These are phyloP conservation scores for Mycena alexandri DNA, from an alignment of 768 basidiomycete genomes.

Conservation along the genomic window DNA sequence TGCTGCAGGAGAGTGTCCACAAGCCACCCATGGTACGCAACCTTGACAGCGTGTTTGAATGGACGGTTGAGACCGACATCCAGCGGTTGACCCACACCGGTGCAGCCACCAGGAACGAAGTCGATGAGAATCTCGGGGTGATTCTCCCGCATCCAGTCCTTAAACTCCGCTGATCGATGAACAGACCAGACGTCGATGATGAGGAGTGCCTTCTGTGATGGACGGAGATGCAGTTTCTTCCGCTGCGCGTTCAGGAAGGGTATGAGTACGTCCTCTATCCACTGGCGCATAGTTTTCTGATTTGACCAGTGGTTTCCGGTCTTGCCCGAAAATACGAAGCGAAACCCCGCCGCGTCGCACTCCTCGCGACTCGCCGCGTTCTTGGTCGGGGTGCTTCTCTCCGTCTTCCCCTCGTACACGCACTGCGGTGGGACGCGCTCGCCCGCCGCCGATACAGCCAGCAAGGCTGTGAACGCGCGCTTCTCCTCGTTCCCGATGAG, in stretches of 20 bases:
- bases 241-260: slow-evolving; percentile 35
- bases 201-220: slow-evolving; percentile 37
- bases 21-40: slow-evolving; percentile 18
- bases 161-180: slow-evolving; percentile 46
- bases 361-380: neutral
- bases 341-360: slow-evolving; percentile 29
- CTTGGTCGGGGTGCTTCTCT: slow-evolving; percentile 26
- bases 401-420: slow-evolving; percentile 43
- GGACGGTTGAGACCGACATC: slow-evolving; percentile 45
- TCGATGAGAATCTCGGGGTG: slow-evolving; percentile 42
- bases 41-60: slow-evolving; percentile 33
- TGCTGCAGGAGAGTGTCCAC: slow-evolving; percentile 24
- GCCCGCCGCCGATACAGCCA: slow-evolving; percentile 42
- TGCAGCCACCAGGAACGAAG: slow-evolving; percentile 44
- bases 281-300: slow-evolving; percentile 37
- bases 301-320: slow-evolving; percentile 37
- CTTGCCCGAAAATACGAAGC: slow-evolving; percentile 39
- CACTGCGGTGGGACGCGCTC: slow-evolving; percentile 46
- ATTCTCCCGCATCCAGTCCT: slow-evolving; percentile 40
- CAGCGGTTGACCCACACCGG: too few relatives aligned
- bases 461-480: slow-evolving; percentile 49
- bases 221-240: slow-evolving; percentile 1
- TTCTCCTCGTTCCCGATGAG: slow-evolving; percentile 35
- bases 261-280: slow-evolving; percentile 38
- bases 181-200: slow-evolving; percentile 48